Base-by-base conservation (phyloP, 345 rosid species). In the Eutrema yunnanense region DNA sequence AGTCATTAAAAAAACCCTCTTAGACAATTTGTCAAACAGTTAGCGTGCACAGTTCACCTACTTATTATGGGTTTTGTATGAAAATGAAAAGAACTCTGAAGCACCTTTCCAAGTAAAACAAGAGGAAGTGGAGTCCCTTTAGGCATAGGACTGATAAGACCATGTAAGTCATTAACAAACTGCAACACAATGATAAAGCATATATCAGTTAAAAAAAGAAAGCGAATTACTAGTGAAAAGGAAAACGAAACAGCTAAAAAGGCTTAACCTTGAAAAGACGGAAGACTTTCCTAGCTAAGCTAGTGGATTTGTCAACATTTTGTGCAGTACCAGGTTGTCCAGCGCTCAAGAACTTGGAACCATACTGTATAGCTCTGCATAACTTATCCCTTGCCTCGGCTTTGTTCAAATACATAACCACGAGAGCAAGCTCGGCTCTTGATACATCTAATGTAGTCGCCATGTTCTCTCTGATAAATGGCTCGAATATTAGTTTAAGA, bases 301-400 rank as follows among this genome's bases (percentile, higher is more conserved):
- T 92, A 62, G 99, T 96, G 5, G 88, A 83, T 75, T 88, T 96
- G 79, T 96, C 98, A 54, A 96, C 98, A 75, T 78, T 88, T 82
- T 96, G 99, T 29, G 99, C 97, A 0, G 97, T 90, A 73, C 99
- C 97, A 72, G 99, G 85, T 72, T 87, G 65, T 66, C 98, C 99
- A 54, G 82, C 58, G 55, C 99, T 96, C 72, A 96, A 34, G 77
- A 92, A 92, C 81, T 87, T 92, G 1, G 97, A 96, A 72, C 99
- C 99, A 75, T 96, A 96, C 57, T 96, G 99, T 81, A 96, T 96
- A 64, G 97, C 96, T 83, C 99, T 84, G 81, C 99, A 96, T 65
- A 96, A 81, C 95, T 96, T 96, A 84, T 96, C 99, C 75, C 99
- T 85, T 55, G 99, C 92, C 78, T 96, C 99, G 41, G 98, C 99